Evolutionary conservation across 2,329 filamentous ascomycete genomes (phyloP).

Genomic region (Alternaria gansuensis): DNA sequence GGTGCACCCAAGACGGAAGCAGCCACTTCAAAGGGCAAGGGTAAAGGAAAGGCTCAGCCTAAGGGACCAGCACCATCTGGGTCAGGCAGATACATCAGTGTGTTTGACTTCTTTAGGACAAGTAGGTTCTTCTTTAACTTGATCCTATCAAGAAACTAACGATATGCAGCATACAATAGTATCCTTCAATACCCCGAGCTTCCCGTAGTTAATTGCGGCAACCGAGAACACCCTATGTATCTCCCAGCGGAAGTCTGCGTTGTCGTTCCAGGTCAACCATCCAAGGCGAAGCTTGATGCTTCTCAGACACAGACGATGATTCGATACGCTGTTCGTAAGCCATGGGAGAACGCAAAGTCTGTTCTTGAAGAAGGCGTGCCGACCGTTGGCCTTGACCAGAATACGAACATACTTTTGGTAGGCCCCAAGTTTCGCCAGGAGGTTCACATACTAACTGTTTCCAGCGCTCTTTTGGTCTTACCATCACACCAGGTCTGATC

Average conservation of each 20-base stretch:
- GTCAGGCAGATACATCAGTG: slow-evolving; percentile 31
- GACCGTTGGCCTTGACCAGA: slow-evolving; percentile 29
- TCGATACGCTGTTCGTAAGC: slow-evolving; percentile 36
- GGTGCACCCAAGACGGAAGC: slow-evolving; percentile 17
- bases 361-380: slow-evolving; percentile 25
- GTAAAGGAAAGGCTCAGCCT: slow-evolving; percentile 16
- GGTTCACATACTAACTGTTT: slow-evolving; percentile 13
- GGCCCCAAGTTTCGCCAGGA: no score
- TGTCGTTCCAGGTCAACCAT: slow-evolving; percentile 36
- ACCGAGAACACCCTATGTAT: slow-evolving; percentile 35
- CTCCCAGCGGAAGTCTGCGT: slow-evolving; percentile 39
- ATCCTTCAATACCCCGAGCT: slow-evolving; percentile 23
- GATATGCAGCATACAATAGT: slow-evolving; percentile 20
- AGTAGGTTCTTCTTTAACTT: slow-evolving; percentile 11
- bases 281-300: slow-evolving; percentile 35
- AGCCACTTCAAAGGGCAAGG: slow-evolving; percentile 21
- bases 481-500: slow-evolving; percentile 67
- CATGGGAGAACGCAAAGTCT: slow-evolving; percentile 35
- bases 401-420: no score
- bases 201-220: slow-evolving; percentile 39
- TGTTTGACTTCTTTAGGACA: slow-evolving; percentile 32
- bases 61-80: slow-evolving; percentile 11
- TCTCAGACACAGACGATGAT: slow-evolving; percentile 45
- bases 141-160: background rate
- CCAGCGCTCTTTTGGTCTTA: slow-evolving; percentile 66